Evolutionary conservation across 192 early-diverging fungal genomes (phyloP).

Genomic region (Lobosporangium transversale): DNA sequence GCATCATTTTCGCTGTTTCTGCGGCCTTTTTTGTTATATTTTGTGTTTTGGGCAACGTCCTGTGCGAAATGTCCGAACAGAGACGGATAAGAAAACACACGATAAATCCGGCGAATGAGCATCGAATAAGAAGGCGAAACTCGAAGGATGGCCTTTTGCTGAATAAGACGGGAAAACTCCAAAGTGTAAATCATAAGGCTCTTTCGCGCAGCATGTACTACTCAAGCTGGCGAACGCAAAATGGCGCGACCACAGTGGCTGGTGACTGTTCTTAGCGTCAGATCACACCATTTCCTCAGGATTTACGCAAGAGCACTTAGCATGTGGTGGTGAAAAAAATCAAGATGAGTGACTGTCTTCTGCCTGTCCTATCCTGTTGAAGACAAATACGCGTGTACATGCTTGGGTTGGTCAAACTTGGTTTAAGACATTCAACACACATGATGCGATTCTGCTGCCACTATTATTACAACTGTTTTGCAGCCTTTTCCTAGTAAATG

Average conservation of each 20-base stretch:
- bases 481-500: constrained; percentile 15
- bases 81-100: neutral
- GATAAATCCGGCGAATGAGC: constrained; percentile 11
- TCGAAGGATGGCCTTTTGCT: constrained; percentile 8
- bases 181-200: too few species aligned
- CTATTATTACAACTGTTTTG: too few species aligned
- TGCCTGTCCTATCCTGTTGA: too few species aligned
- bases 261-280: neutral
- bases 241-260: constrained; percentile 8
- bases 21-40: neutral
- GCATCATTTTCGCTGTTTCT: constrained; percentile 21
- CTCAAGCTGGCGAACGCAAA: neutral
- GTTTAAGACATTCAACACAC: too few species aligned
- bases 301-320: constrained; percentile 11
- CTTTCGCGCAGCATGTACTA: neutral
- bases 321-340: too few species aligned
- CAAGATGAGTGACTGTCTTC: constrained; percentile 5
- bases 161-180: constrained; percentile 14
- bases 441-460: too few species aligned
- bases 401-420: too few species aligned
- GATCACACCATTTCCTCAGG: constrained; percentile 37
- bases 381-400: too few species aligned
- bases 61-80: neutral
- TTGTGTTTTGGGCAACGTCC: neutral
- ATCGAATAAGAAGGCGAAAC: too few species aligned